Base-by-base conservation (phyloP, 257 asterid species). In the Salvia miltiorrhiza region DNA sequence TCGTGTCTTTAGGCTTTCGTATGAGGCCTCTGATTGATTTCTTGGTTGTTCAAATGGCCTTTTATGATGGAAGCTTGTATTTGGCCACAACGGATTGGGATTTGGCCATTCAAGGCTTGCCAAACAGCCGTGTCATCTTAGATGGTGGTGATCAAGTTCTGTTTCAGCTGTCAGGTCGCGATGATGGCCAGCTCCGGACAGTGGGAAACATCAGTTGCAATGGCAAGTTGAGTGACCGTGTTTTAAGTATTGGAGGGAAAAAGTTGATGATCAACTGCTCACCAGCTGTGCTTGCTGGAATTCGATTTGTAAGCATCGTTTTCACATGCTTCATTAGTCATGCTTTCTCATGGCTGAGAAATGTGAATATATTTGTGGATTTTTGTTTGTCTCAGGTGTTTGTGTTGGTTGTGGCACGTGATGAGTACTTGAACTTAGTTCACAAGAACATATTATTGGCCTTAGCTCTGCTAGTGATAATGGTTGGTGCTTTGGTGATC, bases 1-100 rank as follows among this genome's bases (percentile, higher is more conserved):
- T 56, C 19, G 0, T 86, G 37, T 83, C 96, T 12, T 37, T 81
- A 57, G 91, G 88, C 5, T 80, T 74, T 58, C 45, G 83, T 0
- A 8, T 79, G 77, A 67, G 71, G 44, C 71, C 70, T 19, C 45
- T 86, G 5, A 44, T 65, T 0, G 69, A 85, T 66, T 67, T 74
- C 71, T 63, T 84, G 60, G 37, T 24, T 4, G 37, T 60, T 5
- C 71, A 64, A 20, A 28, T 69, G 40, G 66, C 35, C 26, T 72
- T 48, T 21, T 32, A 74, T 48, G 63, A 72, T 24, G 91, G 90
- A 37, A 73, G 82, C 53, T 59, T 83, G 64, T 84, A 78, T 81
- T 67, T 88, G 73, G 82, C 71, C 9, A 58, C 85, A 5, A 41
- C 21, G 37, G 83, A 84, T 73, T 93, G 93, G 65, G 73, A 54